phyloP scores from a whole-genome alignment of 2,329 filamentous ascomycete genomes.

The Penicillium crustosum region DNA sequence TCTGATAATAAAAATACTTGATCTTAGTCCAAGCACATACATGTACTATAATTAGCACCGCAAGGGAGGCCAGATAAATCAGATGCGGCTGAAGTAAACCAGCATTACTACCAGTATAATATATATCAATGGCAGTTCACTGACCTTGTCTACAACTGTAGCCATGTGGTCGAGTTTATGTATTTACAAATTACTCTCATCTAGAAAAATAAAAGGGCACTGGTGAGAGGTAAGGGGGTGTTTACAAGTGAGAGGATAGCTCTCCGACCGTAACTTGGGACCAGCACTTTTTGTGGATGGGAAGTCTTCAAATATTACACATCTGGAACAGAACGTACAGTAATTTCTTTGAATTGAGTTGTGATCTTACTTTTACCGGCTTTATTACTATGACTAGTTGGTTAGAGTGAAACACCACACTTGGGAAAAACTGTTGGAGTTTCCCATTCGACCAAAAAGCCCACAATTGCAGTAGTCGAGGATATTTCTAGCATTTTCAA shows the following conservation, averaged over 20 bases:
- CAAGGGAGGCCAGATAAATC: background rate
- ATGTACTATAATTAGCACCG: background rate
- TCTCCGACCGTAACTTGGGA: background rate
- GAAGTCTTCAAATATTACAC: slow-evolving; percentile 16
- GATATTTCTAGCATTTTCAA: too few species aligned
- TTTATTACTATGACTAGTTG: background rate
- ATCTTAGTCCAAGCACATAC: background rate
- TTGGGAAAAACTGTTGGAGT: too few species aligned
- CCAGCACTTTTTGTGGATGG: slow-evolving; percentile 30
- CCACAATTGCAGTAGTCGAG: too few species aligned
- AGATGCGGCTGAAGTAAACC: background rate
- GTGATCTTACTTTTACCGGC: background rate
- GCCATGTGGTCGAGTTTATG: background rate
- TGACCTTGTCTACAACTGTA: background rate
- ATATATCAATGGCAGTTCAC: background rate
- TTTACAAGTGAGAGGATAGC: background rate
- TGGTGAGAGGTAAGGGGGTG: background rate
- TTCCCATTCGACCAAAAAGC: too few species aligned
- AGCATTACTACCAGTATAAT: too few species aligned
- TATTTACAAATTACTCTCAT: background rate
- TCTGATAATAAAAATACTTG: fast-evolving
- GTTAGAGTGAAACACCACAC: background rate
- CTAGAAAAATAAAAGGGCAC: background rate
- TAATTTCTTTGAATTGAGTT: background rate
- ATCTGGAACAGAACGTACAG: background rate